Evolutionary conservation across 2,329 filamentous ascomycete genomes (phyloP), one percentile per base, ranked within the genome.

Genomic region (Arthrinium phaeospermum): DNA sequence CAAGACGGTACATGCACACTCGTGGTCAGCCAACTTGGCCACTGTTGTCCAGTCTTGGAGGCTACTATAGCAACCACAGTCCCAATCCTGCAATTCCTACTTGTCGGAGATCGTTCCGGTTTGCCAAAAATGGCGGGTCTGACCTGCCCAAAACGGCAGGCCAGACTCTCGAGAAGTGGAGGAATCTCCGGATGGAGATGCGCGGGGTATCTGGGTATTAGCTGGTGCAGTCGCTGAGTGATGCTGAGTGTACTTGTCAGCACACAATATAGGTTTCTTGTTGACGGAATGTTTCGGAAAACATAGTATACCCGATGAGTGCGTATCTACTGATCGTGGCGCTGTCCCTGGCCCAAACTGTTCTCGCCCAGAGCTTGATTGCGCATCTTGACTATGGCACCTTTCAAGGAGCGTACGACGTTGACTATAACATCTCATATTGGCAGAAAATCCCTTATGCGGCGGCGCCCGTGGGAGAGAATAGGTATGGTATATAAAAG

Each of bases 391-490:
- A 86, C 77, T 88, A 88, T 75, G 86, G 86, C 41, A 84, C 81
- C 24, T 89, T 91, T 73, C 81, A 85, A 74, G 89, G 89, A 24
- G 84, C 85, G 67, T 88, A 88, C 75, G 85, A 85, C 24, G 73
- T 80, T 12, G 75, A 78, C 3, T 90, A 90, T 76, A 89, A 91
- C 76, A 85, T 91, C 57, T 87, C 85, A 37, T 89, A 90, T 79
- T 91, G 85, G 80, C 86, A 86, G 73, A 90, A 88, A 75, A 90
- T 91, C 68, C 90, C 90, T 22, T 92, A 88, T 75, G 89, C 87
- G 6, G 87, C 89, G 16, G 88, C 90, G 1, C 89, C 90, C 19
- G 81, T 84, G 16, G 88, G 89, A 1, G 77, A 84, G 67, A 90
- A 91, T 76, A 77, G 77, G 77, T 41, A n/a, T 34, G 67, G 1